Percentiles rank a stretch among this genome's conserved stretches.
Conservation (phyloP, 257 asterid genomes). For the Solanum bulbocastanum region DNA sequence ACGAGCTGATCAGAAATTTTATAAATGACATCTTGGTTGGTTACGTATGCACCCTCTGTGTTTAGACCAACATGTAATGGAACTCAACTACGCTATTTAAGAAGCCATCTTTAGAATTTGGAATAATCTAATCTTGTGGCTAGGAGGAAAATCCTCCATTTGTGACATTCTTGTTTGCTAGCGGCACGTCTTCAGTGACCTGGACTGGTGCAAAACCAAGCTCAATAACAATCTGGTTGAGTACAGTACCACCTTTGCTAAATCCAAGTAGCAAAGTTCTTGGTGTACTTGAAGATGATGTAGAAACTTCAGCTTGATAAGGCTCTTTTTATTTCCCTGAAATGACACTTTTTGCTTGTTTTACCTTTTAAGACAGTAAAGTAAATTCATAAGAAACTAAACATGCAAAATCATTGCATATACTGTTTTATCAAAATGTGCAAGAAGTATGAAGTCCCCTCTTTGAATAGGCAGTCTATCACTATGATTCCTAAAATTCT, state of each 20-base stretch:
- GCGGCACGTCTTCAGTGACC: slow-evolving; percentile 13
- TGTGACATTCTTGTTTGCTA: slow-evolving; percentile 12
- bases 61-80: slow-evolving; percentile 89
- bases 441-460: neutral
- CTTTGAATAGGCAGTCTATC: neutral
- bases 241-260: slow-evolving; percentile 84
- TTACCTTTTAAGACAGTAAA: neutral
- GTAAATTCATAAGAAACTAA: neutral
- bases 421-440: neutral
- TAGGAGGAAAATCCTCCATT: slow-evolving; percentile 15
- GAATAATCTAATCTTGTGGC: slow-evolving; percentile 37
- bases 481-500: neutral
- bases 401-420: neutral
- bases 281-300: slow-evolving; percentile 35
- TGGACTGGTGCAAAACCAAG: slow-evolving; percentile 35
- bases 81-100: slow-evolving; percentile 69
- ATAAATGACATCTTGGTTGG: slow-evolving; percentile 44
- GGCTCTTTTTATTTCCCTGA: slow-evolving; percentile 36
- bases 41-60: slow-evolving; percentile 70
- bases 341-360: slow-evolving; percentile 46
- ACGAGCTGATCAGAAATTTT: slow-evolving; percentile 33
- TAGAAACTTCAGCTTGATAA: slow-evolving; percentile 27
- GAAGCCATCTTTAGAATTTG: slow-evolving; percentile 55
- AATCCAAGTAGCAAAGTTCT: slow-evolving; percentile 76
- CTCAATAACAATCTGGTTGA: slow-evolving; percentile 85